Base-by-base conservation (phyloP, 2,329 filamentous ascomycete genomes). In the Ceratocystiopsis sp. region DNA sequence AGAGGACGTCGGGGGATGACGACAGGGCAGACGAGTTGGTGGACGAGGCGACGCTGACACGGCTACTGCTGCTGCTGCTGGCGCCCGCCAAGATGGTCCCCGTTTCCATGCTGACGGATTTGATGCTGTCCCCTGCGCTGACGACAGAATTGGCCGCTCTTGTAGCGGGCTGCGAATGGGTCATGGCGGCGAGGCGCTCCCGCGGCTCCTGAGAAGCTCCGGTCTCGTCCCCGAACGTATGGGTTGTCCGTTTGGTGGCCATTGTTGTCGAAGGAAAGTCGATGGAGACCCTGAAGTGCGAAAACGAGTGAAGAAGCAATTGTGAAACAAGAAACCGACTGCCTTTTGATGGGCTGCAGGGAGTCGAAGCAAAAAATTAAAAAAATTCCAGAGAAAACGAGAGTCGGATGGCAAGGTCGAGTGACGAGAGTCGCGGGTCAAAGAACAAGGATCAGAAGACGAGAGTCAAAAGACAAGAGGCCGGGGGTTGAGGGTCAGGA, bases 21-120 rank as follows among this genome's bases (percentile, higher is more conserved):
- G 47, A 46, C 11, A 40, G 37, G 15, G 35, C 9, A 3, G 45
- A 44, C 4, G 47, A 45, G 37, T 41, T 42, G 3, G 43, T 19
- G 3, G 47, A 46, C 2, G 48, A 50, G 2, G 42, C 37, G 17
- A 43, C 35, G 38, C 47, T 49, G 38, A 19, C 43, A 17, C 44
- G 17, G 35, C 47, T 51, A 32, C 47, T 51, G 42, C 35, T 42
- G 18, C 37, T 46, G 42, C 35, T 42, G 15, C 38, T 43, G 25
- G 35, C 40, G 34, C 38, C 46, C 2, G 45, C 35, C 8, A 32
- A 9, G 16, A 16, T 33, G 14, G 19, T 19, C n/a, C 16, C 29
- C 13, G 33, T 38, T 15, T 42, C 44, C 33, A 44, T 38, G n/a
- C 36, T 33, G n/a, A 35, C n/a, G 25, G 25, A 2, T 29, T 29